These are phyloP conservation scores for Citrullus mucosospermus DNA, from an alignment of 306 rosid species.

Conservation along the genomic window DNA sequence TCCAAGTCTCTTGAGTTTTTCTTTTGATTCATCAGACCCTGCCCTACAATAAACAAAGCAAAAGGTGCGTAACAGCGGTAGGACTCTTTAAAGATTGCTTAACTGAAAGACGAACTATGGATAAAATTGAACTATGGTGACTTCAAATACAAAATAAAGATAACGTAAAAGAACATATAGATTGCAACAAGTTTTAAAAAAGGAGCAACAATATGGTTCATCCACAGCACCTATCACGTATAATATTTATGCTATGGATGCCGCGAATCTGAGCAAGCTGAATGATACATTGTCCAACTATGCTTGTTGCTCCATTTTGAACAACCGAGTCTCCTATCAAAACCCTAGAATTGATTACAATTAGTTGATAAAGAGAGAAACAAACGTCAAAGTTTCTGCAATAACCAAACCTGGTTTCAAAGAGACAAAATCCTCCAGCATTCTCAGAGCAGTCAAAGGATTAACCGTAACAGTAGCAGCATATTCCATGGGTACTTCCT, in stretches of 20 bases:
- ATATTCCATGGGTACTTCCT: constrained; percentile 67
- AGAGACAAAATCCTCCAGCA: constrained; percentile 66
- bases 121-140: neutral
- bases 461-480: constrained; percentile 80
- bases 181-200: neutral
- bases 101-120: neutral
- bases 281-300: constrained; percentile 90
- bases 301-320: constrained; percentile 97
- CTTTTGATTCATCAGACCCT: constrained; percentile 61
- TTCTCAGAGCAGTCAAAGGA: constrained; percentile 80
- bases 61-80: neutral
- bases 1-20: constrained; percentile 61
- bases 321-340: constrained; percentile 70
- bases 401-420: constrained; percentile 45
- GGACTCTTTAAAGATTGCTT: neutral
- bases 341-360: constrained; percentile 5
- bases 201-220: neutral
- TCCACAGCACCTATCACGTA: constrained; percentile 66
- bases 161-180: neutral
- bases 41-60: constrained; percentile 33
- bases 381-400: neutral
- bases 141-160: neutral
- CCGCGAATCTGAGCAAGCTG: constrained; percentile 72
- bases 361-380: neutral
- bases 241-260: constrained; percentile 56